Evolutionary conservation across 371 early-diverging fungal genomes (phyloP).

Genomic region (Parasitella parasitica): DNA sequence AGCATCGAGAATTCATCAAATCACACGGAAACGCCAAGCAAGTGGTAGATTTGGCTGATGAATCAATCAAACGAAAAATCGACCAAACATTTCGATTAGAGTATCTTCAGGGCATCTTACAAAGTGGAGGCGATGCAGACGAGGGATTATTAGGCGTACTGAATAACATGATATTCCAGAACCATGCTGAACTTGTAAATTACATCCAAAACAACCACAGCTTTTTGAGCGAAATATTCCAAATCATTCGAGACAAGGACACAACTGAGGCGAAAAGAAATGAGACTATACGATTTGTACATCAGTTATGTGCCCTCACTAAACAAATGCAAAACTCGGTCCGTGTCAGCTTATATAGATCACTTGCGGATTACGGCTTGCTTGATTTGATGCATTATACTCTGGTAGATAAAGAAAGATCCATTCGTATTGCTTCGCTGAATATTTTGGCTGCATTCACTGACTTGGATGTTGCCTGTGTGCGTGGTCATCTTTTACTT

Average conservation of each 20-base stretch:
- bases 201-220: constrained; percentile 66
- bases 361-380: constrained; percentile 73
- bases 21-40: constrained; percentile 50
- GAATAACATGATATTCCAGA: constrained; percentile 72
- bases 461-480: constrained; percentile 53
- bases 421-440: constrained; percentile 60
- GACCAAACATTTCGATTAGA: constrained; percentile 81
- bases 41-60: constrained; percentile 51
- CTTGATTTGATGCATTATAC: constrained; percentile 71
- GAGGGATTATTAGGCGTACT: constrained; percentile 71
- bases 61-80: constrained; percentile 67
- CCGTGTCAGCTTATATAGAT: constrained; percentile 50
- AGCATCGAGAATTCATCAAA: constrained; percentile 67
- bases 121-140: constrained; percentile 64
- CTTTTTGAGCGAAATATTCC: constrained; percentile 68
- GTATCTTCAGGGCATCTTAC: constrained; percentile 80
- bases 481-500: constrained; percentile 68
- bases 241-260: constrained; percentile 27
- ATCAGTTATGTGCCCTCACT: constrained; percentile 72
- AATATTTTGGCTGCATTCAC: constrained; percentile 74
- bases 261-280: constrained; percentile 43
- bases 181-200: constrained; percentile 78
- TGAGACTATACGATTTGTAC: constrained; percentile 74
- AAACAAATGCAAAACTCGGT: constrained; percentile 64
- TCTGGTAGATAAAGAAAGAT: constrained; percentile 50